A percentile compares a stretch with the other conserved stretches of the same genome.
Conservation (phyloP, 805 yeast genomes). For the Lipomyces yamanashiensis region DNA sequence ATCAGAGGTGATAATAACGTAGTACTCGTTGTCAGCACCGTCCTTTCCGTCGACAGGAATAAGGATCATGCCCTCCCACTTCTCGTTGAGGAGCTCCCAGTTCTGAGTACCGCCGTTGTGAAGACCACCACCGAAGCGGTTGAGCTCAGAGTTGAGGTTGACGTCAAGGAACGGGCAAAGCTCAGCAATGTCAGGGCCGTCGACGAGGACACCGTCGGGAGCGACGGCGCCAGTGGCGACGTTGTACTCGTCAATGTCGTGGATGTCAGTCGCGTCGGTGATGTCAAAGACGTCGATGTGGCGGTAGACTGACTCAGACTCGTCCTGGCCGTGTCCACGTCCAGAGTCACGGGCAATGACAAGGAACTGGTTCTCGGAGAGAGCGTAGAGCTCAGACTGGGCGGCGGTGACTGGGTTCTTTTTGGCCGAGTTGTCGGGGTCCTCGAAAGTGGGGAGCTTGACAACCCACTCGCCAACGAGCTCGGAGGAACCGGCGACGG, state of each 20-base stretch:
- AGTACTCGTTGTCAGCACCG: conserved; percentile 31
- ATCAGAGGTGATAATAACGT: conserved; percentile 24
- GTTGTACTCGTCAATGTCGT: conserved; percentile 21
- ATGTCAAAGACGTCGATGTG: conserved; percentile 27
- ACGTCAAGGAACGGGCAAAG: conserved; percentile 32
- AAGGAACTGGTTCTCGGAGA: conserved; percentile 27
- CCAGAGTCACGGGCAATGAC: conserved; percentile 33
- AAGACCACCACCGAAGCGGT: conserved; percentile 29
- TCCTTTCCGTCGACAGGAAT: conserved; percentile 31
- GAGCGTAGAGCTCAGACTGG: conserved; percentile 33
- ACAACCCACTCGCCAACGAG: conserved; percentile 32
- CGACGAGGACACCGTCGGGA: conserved; percentile 28
- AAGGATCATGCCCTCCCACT: conserved; percentile 34
- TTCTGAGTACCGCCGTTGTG: conserved; percentile 34
- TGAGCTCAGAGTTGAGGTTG: conserved; percentile 27
- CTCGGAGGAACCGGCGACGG: conserved; percentile 1
- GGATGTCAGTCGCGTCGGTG: conserved; percentile 29
- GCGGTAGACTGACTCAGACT: conserved; percentile 26
- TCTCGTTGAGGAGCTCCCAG: conserved; percentile 31
- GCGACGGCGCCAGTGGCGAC: conserved; percentile 29
- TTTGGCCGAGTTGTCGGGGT: conserved; percentile 15
- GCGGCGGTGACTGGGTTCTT: conserved; percentile 32
- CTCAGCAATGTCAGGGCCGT: conserved; percentile 25
- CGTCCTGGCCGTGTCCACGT: conserved; percentile 31
- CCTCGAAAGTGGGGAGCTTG: conserved; percentile 24